These are phyloP conservation scores for Physcia stellaris DNA, from an alignment of 495 filamentous ascomycete species.

Conservation along the genomic window DNA sequence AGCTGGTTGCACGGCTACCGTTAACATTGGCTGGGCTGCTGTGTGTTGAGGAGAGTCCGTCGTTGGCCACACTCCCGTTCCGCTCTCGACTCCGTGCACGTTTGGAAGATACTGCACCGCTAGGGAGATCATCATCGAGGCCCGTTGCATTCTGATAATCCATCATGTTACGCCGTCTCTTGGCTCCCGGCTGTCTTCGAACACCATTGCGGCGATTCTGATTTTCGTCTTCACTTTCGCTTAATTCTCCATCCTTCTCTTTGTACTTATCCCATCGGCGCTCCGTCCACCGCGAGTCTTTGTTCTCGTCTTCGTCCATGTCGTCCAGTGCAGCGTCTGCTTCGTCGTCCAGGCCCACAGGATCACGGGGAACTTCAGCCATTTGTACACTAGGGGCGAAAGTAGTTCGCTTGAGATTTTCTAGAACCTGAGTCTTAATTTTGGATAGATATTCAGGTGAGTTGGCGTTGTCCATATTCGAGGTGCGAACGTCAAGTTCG, in stretches of 20 bases:
- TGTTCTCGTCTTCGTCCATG: slow-evolving; percentile 78
- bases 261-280: slow-evolving; percentile 71
- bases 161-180: slow-evolving; percentile 50
- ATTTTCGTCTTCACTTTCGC: slow-evolving; percentile 84
- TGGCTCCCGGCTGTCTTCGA: slow-evolving; percentile 42
- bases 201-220: slow-evolving; percentile 61
- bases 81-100: slow-evolving; percentile 7
- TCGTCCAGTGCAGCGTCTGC: slow-evolving; percentile 83
- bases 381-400: slow-evolving; percentile 90
- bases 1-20: slow-evolving; percentile 31
- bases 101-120: slow-evolving; percentile 41
- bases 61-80: slow-evolving; percentile 27
- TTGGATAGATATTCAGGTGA: slow-evolving; percentile 88
- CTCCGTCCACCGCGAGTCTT: slow-evolving; percentile 71
- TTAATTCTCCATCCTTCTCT: slow-evolving; percentile 58
- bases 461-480: slow-evolving; percentile 99
- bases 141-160: slow-evolving; percentile 56
- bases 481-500: slow-evolving; percentile 83
- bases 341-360: slow-evolving; percentile 63
- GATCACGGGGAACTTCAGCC: slow-evolving; percentile 77
- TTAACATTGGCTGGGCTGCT: slow-evolving; percentile 33
- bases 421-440: slow-evolving; percentile 82
- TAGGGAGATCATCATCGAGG: slow-evolving; percentile 48
- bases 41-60: slow-evolving; percentile 27
- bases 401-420: slow-evolving; percentile 80